These are phyloP conservation scores for Lippia alba DNA, from an alignment of 305 asterid genomes.

Conservation along the genomic window DNA sequence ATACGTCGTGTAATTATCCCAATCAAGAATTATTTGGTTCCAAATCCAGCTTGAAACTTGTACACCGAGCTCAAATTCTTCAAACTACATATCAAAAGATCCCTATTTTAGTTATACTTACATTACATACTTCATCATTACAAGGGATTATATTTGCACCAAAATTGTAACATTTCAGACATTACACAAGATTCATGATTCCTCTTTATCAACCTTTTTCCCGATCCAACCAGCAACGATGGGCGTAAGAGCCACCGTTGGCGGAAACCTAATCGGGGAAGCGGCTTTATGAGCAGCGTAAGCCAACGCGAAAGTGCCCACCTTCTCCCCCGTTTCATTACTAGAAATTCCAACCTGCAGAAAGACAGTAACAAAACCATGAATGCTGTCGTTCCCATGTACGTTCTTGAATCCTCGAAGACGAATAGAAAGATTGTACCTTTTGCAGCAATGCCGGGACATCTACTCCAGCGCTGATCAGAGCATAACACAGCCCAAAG, in stretches of 20 bases:
- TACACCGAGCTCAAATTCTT: no score
- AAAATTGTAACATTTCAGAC: conserved; percentile 25
- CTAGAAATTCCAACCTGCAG: conserved; percentile 77
- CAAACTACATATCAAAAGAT: conserved; percentile 7
- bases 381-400: background rate
- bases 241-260: conserved; percentile 96
- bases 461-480: conserved; percentile 86
- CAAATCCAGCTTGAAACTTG: no score
- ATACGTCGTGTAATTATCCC: no score
- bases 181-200: conserved; percentile 36
- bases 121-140: conserved; percentile 18
- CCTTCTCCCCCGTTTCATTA: conserved; percentile 82
- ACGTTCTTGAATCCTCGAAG: conserved; percentile 10
- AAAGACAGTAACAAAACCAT: conserved; percentile 17
- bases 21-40: no score
- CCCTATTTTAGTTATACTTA: conserved; percentile 13
- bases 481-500: conserved; percentile 79
- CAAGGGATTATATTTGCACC: conserved; percentile 23
- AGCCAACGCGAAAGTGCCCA: conserved; percentile 94
- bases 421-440: conserved; percentile 38
- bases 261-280: conserved; percentile 95
- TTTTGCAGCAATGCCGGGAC: conserved; percentile 79
- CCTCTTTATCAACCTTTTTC: conserved; percentile 73
- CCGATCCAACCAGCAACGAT: conserved; percentile 94
- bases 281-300: conserved; percentile 99